Conservation (phyloP, 169 alveolate genomes). For the Miamiensis avidus region DNA sequence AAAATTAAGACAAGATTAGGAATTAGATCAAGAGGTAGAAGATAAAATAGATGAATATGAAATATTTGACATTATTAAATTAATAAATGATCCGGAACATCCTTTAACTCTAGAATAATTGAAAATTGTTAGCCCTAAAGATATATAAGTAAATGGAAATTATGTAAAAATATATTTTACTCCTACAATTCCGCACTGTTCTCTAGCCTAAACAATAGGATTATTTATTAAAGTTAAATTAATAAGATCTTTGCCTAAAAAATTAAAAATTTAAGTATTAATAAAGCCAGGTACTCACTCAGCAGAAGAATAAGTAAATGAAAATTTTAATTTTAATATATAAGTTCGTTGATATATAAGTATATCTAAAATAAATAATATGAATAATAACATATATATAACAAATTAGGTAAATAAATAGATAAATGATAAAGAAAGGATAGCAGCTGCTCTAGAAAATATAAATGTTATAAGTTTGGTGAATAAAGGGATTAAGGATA, state of each 20-base stretch:
- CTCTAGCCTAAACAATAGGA: conserved; percentile 96
- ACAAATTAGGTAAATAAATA: conserved; percentile 92
- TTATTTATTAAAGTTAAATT: conserved; percentile 93
- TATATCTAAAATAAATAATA: no score
- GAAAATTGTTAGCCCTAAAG: conserved; percentile 89
- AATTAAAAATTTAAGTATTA: conserved; percentile 76
- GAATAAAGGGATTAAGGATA: conserved; percentile 49
- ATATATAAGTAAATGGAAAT: conserved; percentile 82
- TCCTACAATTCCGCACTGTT: conserved; percentile 98
- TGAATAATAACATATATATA: no score
- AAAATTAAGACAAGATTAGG: conserved; percentile 20
- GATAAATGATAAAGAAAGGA: conserved; percentile 96
- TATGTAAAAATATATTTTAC: conserved; percentile 88
- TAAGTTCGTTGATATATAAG: no score
- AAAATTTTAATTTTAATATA: no score
- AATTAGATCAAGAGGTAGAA: conserved; percentile 21
- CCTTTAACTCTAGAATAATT: conserved; percentile 96
- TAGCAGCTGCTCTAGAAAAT: conserved; percentile 96
- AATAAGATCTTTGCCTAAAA: conserved; percentile 86
- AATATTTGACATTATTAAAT: conserved; percentile 90
- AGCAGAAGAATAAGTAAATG: no score
- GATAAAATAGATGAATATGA: conserved; percentile 69
- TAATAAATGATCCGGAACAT: conserved; percentile 98
- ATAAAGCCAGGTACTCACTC: conserved; percentile 90
- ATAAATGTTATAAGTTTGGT: conserved; percentile 83